Percentiles rank a stretch among this genome's conserved stretches.
These are phyloP conservation scores for Yamadazyma triangularis DNA, from an alignment of 1,139 yeast genomes.

Conservation along the genomic window DNA sequence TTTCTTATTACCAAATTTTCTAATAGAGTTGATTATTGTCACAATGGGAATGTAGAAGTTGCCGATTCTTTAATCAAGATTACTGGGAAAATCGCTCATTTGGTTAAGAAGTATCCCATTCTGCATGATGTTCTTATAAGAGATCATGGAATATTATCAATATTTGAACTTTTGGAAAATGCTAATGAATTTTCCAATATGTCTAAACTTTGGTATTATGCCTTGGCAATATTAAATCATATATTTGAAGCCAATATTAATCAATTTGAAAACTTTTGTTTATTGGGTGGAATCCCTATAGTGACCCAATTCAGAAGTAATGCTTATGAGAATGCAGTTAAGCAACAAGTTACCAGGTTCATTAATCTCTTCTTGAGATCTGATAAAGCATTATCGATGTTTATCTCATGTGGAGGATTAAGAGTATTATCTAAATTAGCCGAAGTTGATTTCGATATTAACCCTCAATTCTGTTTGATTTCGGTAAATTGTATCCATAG, in stretches of 20 bases:
- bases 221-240: conserved; percentile 37
- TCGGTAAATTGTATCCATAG: conserved; percentile 45
- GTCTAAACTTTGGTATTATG: conserved; percentile 36
- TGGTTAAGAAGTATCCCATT: conserved; percentile 37
- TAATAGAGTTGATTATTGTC: conserved; percentile 27
- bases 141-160: conserved; percentile 46
- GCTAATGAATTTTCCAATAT: conserved; percentile 27
- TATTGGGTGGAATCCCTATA: conserved; percentile 55
- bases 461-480: conserved; percentile 43
- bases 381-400: conserved; percentile 41
- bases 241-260: conserved; percentile 32
- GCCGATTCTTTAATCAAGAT: conserved; percentile 28
- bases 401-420: conserved; percentile 56
- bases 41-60: conserved; percentile 28
- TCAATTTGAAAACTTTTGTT: conserved; percentile 48
- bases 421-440: conserved; percentile 46
- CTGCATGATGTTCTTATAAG: conserved; percentile 42
- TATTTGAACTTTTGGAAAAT: conserved; percentile 45
- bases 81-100: conserved; percentile 38
- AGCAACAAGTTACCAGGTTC: conserved; percentile 43
- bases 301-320: conserved; percentile 40
- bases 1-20: conserved; percentile 32
- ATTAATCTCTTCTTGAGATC: conserved; percentile 36
- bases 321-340: conserved; percentile 30
- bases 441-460: conserved; percentile 48